phyloP scores from a whole-genome alignment of 2,329 filamentous ascomycete species.

The Aspergillus sp. region DNA sequence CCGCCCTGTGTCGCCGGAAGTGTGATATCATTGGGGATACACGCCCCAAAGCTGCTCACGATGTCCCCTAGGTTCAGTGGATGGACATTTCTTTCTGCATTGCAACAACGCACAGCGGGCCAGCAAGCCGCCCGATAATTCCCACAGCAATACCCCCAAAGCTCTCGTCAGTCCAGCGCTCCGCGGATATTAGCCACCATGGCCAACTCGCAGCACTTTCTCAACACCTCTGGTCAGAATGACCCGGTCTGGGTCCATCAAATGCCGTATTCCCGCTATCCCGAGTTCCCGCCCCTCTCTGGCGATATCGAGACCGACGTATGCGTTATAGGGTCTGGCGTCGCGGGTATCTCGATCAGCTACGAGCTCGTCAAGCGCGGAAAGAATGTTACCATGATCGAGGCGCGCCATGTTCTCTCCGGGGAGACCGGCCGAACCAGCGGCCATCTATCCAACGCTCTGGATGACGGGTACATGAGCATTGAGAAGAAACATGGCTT shows the following conservation, averaged over 20 bases:
- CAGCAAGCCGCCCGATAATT: too few relatives aligned
- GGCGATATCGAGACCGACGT: slow-evolving; percentile 40
- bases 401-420: slow-evolving; percentile 46
- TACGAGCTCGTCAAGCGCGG: slow-evolving; percentile 47
- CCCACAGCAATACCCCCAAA: too few relatives aligned
- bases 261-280: slow-evolving; percentile 37
- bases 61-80: too few relatives aligned
- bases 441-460: slow-evolving; percentile 45
- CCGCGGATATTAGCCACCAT: neutral
- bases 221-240: slow-evolving; percentile 41
- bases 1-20: too few relatives aligned
- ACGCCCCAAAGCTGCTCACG: too few relatives aligned
- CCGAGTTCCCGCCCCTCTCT: slow-evolving; percentile 35
- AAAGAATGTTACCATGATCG: slow-evolving; percentile 42
- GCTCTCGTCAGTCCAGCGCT: too few relatives aligned
- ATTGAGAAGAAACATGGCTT: slow-evolving; percentile 46
- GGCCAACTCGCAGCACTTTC: slow-evolving; percentile 17
- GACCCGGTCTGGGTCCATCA: slow-evolving; percentile 47
- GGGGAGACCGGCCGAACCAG: slow-evolving; percentile 46
- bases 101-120: too few relatives aligned
- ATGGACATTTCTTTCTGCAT: too few relatives aligned
- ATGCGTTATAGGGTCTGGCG: slow-evolving; percentile 45
- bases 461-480: slow-evolving; percentile 45
- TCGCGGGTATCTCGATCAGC: slow-evolving; percentile 43
- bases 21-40: too few relatives aligned